These are phyloP conservation scores for Starmerella ratchasimensis DNA, from an alignment of 805 yeast genomes.

Conservation along the genomic window DNA sequence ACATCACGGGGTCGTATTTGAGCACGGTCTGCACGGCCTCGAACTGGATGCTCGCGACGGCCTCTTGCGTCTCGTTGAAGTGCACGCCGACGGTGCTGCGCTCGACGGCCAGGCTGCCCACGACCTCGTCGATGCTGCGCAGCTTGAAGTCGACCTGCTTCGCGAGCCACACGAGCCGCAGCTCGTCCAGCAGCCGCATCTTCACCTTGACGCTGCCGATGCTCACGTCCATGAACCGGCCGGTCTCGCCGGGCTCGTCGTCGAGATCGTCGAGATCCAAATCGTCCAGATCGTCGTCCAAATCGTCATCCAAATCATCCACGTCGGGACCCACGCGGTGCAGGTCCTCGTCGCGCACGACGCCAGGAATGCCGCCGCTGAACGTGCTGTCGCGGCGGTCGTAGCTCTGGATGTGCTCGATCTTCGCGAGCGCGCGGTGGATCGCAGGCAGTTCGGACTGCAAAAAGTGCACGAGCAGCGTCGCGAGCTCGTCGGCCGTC, in stretches of 20 bases:
- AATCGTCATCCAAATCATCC: not conserved
- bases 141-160: constrained; percentile 4
- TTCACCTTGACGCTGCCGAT: constrained; percentile 9
- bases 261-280: not conserved
- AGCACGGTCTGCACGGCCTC: constrained; percentile 6
- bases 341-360: no score
- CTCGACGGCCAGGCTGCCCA: constrained; percentile 7
- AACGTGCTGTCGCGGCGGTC: not conserved
- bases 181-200: constrained; percentile 11
- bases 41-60: constrained; percentile 11
- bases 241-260: constrained; percentile 3
- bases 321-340: no score
- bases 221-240: constrained; percentile 10
- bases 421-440: not conserved
- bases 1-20: constrained; percentile 6
- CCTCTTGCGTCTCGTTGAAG: constrained; percentile 9
- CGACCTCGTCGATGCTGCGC: constrained; percentile 2
- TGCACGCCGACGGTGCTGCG: constrained; percentile 11
- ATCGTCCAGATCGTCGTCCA: not conserved
- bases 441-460: constrained; percentile 11
- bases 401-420: constrained; percentile 1
- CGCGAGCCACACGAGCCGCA: constrained; percentile 12
- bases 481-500: constrained; percentile 7
- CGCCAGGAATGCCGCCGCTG: no score
- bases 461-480: constrained; percentile 7